Evolutionary conservation across 1,284 basidiomycete genomes (phyloP), one percentile per base, ranked within the genome.

Genomic region (Schizophyllum amplum): DNA sequence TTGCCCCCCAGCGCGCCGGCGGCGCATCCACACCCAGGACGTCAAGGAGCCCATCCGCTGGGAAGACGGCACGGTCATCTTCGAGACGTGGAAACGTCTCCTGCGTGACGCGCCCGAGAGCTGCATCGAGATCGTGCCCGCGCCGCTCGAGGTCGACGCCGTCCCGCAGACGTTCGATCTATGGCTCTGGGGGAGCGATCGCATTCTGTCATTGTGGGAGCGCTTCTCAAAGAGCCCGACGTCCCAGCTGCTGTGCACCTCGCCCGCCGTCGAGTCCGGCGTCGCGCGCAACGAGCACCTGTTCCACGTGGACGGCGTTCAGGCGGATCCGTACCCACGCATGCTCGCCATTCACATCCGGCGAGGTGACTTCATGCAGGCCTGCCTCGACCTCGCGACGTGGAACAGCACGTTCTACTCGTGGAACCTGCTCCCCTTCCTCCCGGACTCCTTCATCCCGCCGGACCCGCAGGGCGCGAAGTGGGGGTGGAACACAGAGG

Each of bases 311-410:
- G 48, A 21, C 24, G 13, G 15, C 48, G 48, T 20, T n/a, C 20
- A 50, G 3, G 20, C 20, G 3, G 48, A 22, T 20, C 21, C 48
- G 15, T 50, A 50, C 48, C 20, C 21, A 20, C 24, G 48, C 48
- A 24, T 83, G 1, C 67, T 86, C 9, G 83, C 76, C 1, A 65
- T 87, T 4, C 84, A 86, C 60, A 64, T 85, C 24, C 80, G 84
- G 1, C 70, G 83, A 22, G 84, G 84, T 3, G 84, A 86, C 65
- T 87, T 78, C 64, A 57, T 72, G 48, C 63, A 70, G 1, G 82
- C 84, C 61, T 86, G 84, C 59, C 47, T 60, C 0, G 65, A 72
- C 57, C 74, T 85, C 24, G 72, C 71, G 0, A 62, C 69, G 25
- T 80, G 74, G 70, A 62, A 60, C 1, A 66, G 77, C 1, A 67